Percentiles rank a stretch among this genome's conserved stretches.
Evolutionary conservation across 805 yeast species (phyloP).

Genomic region (Spencermartinsiella europaea): DNA sequence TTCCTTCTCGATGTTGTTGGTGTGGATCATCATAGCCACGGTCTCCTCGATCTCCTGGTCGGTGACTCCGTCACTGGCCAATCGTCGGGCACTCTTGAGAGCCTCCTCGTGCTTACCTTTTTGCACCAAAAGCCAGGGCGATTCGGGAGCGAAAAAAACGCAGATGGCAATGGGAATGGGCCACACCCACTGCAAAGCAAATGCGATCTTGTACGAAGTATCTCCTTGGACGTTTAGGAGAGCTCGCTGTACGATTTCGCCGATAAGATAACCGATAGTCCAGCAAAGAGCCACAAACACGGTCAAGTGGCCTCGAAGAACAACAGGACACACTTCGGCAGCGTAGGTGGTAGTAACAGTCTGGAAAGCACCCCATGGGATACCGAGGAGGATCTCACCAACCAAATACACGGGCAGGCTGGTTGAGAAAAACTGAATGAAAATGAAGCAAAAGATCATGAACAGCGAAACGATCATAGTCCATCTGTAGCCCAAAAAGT

Average conservation of each 20-base stretch:
- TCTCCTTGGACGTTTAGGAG: constrained; percentile 23
- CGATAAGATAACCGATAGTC: constrained; percentile 52
- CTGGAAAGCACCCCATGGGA: constrained; percentile 52
- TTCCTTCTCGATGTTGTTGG: constrained; percentile 31
- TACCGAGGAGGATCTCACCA: constrained; percentile 32
- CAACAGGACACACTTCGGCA: constrained; percentile 49
- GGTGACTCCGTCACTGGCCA: constrained; percentile 27
- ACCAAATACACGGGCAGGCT: constrained; percentile 33
- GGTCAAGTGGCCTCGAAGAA: constrained; percentile 45
- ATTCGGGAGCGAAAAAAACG: constrained; percentile 43
- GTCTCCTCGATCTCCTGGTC: constrained; percentile 9
- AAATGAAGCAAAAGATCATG: constrained; percentile 37
- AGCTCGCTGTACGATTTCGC: constrained; percentile 44
- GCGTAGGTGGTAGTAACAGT: constrained; percentile 48
- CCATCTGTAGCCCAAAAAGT: constrained; percentile 42
- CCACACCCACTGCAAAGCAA: constrained; percentile 58
- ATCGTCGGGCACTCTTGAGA: constrained; percentile 34
- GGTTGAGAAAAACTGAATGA: constrained; percentile 43
- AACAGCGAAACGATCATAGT: constrained; percentile 37
- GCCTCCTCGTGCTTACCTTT: constrained; percentile 42
- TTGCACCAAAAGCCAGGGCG: constrained; percentile 52
- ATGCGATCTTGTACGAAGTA: constrained; percentile 48
- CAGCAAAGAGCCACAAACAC: constrained; percentile 49
- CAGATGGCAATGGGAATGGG: constrained; percentile 41
- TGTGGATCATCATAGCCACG: constrained; percentile 32